phyloP scores from a whole-genome alignment of 768 basidiomycete species.

The Leccinum longicurvipes region DNA sequence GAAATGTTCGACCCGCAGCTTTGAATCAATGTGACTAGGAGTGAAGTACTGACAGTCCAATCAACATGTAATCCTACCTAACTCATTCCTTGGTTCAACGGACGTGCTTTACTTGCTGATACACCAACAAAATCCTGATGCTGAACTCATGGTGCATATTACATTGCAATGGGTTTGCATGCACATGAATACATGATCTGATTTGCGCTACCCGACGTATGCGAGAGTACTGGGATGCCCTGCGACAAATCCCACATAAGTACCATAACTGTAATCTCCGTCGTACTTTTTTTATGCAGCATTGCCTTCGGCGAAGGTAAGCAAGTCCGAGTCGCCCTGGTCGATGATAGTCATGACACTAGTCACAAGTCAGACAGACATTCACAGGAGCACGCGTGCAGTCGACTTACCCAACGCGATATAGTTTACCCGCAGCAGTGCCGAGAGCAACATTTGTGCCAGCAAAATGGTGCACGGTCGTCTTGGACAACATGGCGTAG shows the following conservation, averaged over 20 bases:
- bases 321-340: conserved; percentile 94
- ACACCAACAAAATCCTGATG: background rate
- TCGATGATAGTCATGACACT: conserved; percentile 98
- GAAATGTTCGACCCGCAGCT: too few species aligned
- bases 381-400: background rate
- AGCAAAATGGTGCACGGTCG: conserved; percentile 95
- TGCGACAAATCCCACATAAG: background rate
- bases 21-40: too few species aligned
- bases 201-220: background rate
- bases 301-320: conserved; percentile 76
- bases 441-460: conserved; percentile 98
- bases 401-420: conserved; percentile 87
- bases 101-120: too few species aligned
- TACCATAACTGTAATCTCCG: conserved; percentile 1
- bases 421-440: conserved; percentile 98
- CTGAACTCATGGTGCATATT: background rate
- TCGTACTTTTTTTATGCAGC: conserved; percentile 45
- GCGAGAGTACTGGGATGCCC: background rate
- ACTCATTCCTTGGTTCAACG: background rate
- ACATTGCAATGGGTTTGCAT: background rate
- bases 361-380: conserved; percentile 8
- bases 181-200: conserved; percentile 1
- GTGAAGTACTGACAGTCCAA: too few species aligned
- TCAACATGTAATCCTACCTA: background rate
- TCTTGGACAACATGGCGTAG: conserved; percentile 99